Evolutionary conservation across 148 eudicot species (phyloP).

Genomic region (Rhododendron simsii): DNA sequence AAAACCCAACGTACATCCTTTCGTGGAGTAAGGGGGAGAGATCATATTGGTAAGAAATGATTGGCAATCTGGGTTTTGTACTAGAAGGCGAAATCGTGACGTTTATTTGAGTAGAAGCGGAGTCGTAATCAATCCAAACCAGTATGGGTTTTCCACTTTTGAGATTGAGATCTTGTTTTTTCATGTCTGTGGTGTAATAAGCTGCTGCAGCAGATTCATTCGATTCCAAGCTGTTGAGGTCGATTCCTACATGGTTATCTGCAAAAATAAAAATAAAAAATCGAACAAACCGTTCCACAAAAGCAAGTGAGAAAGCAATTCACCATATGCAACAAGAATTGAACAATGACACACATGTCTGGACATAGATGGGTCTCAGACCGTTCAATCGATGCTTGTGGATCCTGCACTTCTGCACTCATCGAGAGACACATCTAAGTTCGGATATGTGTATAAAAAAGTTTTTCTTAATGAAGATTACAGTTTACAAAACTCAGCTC

Average conservation of each 20-base stretch:
- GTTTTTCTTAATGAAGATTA: no score
- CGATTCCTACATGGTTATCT: conserved; percentile 38
- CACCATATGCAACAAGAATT: no score
- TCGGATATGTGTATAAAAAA: no score
- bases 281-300: neutral
- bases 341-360: no score
- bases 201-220: conserved; percentile 18
- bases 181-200: neutral
- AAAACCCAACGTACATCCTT: conserved; percentile 32
- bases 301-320: neutral
- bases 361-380: no score
- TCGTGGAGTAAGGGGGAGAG: conserved; percentile 13
- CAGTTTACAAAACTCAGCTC: no score
- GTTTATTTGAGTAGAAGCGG: conserved; percentile 1
- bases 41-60: conserved; percentile 23
- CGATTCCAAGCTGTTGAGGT: conserved; percentile 30
- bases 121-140: conserved; percentile 39
- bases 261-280: neutral
- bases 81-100: conserved; percentile 20
- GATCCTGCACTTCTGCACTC: no score
- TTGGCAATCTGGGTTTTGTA: conserved; percentile 18
- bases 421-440: no score
- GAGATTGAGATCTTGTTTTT: conserved; percentile 10
- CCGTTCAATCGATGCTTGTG: no score
- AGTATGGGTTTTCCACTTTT: conserved; percentile 18